Conservation (phyloP, 2,329 filamentous ascomycete genomes). For the Fusarium acutatum region DNA sequence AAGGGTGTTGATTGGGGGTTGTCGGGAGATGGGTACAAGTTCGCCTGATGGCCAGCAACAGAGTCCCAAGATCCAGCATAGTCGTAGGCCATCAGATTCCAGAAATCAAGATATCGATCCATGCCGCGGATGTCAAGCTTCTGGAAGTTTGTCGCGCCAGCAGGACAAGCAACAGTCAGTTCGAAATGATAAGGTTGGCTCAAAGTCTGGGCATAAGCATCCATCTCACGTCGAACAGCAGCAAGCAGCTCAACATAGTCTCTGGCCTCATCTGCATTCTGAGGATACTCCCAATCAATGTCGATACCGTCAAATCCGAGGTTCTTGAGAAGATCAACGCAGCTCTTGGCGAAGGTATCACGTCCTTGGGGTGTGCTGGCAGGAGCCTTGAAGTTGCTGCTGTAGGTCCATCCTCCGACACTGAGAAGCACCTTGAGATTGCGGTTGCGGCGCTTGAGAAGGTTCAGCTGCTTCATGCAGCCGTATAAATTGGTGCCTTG, state of each 20-base stretch:
- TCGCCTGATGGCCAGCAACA: slow-evolving; percentile 79
- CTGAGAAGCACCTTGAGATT: slow-evolving; percentile 86
- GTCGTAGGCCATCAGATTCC: slow-evolving; percentile 90
- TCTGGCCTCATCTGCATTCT: slow-evolving; percentile 61
- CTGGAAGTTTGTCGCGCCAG: slow-evolving; percentile 68
- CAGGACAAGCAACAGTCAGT: slow-evolving; percentile 71
- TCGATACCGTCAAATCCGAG: slow-evolving; percentile 80
- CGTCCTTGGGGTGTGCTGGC: slow-evolving; percentile 76
- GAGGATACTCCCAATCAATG: slow-evolving; percentile 75
- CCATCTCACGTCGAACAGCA: slow-evolving; percentile 64
- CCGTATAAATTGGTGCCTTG: slow-evolving; percentile 84
- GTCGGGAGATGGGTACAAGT: slow-evolving; percentile 68
- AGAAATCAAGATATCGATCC: slow-evolving; percentile 75
- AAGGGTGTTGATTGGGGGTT: slow-evolving; percentile 78
- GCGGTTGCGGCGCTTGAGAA: slow-evolving; percentile 82
- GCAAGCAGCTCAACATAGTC: slow-evolving; percentile 68
- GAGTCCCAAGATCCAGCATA: slow-evolving; percentile 85
- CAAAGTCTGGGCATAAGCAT: slow-evolving; percentile 61
- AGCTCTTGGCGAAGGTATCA: slow-evolving; percentile 74
- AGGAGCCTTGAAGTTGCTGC: slow-evolving; percentile 79
- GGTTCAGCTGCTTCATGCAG: slow-evolving; percentile 86
- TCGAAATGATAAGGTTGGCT: slow-evolving; percentile 63
- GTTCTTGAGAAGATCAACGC: slow-evolving; percentile 79
- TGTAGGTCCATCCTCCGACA: slow-evolving; percentile 94
- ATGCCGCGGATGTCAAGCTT: slow-evolving; percentile 70